Conservation (phyloP, 2,329 filamentous ascomycete species). For the Anisogramma anomala region DNA sequence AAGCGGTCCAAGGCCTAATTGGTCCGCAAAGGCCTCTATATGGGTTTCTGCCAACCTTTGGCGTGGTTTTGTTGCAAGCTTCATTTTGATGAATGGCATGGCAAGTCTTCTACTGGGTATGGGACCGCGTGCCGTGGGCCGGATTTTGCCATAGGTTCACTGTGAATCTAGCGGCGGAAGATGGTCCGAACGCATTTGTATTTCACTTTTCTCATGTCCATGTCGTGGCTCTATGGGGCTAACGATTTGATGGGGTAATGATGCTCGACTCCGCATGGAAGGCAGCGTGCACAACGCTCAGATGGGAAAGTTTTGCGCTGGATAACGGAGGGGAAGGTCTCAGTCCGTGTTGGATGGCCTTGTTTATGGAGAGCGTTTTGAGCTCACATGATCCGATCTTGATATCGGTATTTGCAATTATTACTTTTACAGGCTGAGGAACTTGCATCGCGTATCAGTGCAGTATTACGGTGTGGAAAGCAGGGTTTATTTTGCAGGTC, state of each 20-base stretch:
- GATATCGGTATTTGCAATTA: slow-evolving; percentile 7
- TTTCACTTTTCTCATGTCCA: too few relatives aligned
- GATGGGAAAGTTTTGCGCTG: not conserved
- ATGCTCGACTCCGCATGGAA: too few relatives aligned
- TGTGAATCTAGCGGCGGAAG: too few relatives aligned
- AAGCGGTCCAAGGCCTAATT: slow-evolving; percentile 28
- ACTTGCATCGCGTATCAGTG: slow-evolving; percentile 9
- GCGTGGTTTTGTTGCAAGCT: not conserved
- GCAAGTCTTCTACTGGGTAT: too few relatives aligned
- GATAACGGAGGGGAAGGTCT: slow-evolving; percentile 1
- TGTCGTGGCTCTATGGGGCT: too few relatives aligned
- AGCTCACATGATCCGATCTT: slow-evolving; percentile 1
- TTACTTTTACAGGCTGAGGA: not conserved
- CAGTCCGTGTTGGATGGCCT: not conserved
- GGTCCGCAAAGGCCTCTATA: not conserved
- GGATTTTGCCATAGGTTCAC: too few relatives aligned
- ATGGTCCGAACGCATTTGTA: too few relatives aligned
- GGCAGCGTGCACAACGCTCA: not conserved
- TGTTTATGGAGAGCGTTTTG: not conserved
- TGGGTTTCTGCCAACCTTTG: not conserved
- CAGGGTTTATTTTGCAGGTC: slow-evolving; percentile 6
- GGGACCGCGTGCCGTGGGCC: too few relatives aligned
- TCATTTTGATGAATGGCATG: not conserved
- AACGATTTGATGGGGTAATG: too few relatives aligned
- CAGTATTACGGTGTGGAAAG: slow-evolving; percentile 5